Evolutionary conservation across 2,329 filamentous ascomycete genomes (phyloP).

Genomic region (Simplicillium sp.): DNA sequence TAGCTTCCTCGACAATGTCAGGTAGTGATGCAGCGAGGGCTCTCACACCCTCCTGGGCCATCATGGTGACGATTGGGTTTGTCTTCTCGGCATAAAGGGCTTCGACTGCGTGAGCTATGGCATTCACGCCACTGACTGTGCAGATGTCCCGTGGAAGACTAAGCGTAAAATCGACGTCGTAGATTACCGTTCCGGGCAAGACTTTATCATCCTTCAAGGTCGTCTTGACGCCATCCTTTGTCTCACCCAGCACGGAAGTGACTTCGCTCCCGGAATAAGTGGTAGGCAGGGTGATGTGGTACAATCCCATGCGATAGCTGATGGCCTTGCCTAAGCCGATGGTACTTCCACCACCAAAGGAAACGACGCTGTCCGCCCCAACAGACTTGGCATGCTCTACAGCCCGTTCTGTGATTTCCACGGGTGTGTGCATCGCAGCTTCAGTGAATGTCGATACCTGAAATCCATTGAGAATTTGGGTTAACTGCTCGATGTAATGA

Average conservation of each 20-base stretch:
- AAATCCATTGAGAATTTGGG: background rate
- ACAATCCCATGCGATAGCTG: constrained; percentile 39
- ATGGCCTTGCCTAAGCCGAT: constrained; percentile 50
- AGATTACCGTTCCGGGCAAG: constrained; percentile 50
- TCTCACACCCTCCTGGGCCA: constrained; percentile 48
- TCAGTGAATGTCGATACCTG: constrained; percentile 28
- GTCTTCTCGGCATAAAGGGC: constrained; percentile 52
- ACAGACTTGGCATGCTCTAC: constrained; percentile 32
- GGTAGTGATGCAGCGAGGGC: constrained; percentile 45
- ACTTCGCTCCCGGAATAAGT: constrained; percentile 55
- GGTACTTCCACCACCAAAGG: constrained; percentile 53
- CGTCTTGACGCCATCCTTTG: constrained; percentile 45
- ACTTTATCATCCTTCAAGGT: constrained; percentile 50
- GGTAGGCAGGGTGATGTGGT: constrained; percentile 48
- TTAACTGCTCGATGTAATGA: background rate
- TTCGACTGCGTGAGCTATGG: constrained; percentile 51
- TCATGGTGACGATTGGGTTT: constrained; percentile 49
- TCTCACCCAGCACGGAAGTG: constrained; percentile 57
- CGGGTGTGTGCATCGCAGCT: constrained; percentile 55
- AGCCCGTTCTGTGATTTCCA: constrained; percentile 44
- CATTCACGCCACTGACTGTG: constrained; percentile 53
- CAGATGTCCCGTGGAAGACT: constrained; percentile 43
- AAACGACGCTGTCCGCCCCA: constrained; percentile 44
- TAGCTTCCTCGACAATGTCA: constrained; percentile 34
- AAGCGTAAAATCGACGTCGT: constrained; percentile 55